Evolutionary conservation across 768 basidiomycete genomes (phyloP), one percentile per base, ranked within the genome.

Genomic region (Mycena rosella): DNA sequence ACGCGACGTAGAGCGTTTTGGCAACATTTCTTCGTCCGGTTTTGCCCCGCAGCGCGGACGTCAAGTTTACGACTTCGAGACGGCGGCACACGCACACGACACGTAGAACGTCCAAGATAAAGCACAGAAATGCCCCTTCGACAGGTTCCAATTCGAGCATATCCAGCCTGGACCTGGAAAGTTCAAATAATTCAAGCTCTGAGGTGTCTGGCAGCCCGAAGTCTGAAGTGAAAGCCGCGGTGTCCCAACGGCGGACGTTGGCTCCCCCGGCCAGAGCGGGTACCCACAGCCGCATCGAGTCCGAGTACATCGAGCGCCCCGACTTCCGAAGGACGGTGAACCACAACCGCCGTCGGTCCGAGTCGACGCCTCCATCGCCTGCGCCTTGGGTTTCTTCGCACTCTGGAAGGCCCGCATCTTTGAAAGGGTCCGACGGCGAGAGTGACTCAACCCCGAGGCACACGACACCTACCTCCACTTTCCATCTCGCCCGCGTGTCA

Each of bases 321-420:
- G n/a, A n/a, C n/a, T n/a, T n/a, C n/a, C n/a, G n/a, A n/a, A n/a
- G n/a, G n/a, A n/a, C n/a, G n/a, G n/a, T n/a, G n/a, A n/a, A n/a
- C n/a, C 68, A 56, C 49, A 42, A 27, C 20, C 64, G 54, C n/a
- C n/a, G n/a, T n/a, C n/a, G n/a, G n/a, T n/a, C n/a, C n/a, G 69
- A 60, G 17, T 70, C 69, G 14, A 60, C 69, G 5, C 69, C 69
- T 17, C 69, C 69, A 29, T 67, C 69, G 3, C 69, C 69, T 2
- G n/a, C 58, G 4, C 65, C 65, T 38, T 67, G 69, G 69, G 63
- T 38, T 13, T 30, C 36, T 18, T 62, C 64, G 15, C 56, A 67
- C n/a, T 11, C 49, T 24, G 22, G 4, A 13, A 5, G 13, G 24
- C 42, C 38, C 5, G 64, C 44, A 22, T 8, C 14, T 29, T 17